Evolutionary conservation across 345 rosid species (phyloP).

Genomic region (Abelmoschus esculentus): DNA sequence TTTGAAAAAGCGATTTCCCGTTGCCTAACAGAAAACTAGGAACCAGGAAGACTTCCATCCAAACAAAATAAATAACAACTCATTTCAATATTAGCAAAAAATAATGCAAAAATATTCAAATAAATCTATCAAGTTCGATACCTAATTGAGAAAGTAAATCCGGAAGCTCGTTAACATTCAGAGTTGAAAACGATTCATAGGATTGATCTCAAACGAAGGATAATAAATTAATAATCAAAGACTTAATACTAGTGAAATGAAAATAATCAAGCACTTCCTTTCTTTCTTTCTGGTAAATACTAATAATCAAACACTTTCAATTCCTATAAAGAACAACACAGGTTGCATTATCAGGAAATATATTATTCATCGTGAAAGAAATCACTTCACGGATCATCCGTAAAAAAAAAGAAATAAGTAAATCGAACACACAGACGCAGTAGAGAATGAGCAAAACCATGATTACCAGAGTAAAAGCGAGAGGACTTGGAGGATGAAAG

Average conservation of each 20-base stretch:
- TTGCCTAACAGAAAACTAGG: background rate
- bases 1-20: background rate
- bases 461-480: conserved; percentile 54
- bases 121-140: background rate
- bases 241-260: background rate
- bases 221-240: background rate
- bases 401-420: too few species aligned
- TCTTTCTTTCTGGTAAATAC: too few species aligned
- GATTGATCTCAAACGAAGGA: background rate
- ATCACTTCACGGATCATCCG: background rate
- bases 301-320: background rate
- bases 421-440: background rate
- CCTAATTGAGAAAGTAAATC: background rate
- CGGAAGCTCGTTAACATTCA: background rate
- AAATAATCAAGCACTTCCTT: background rate
- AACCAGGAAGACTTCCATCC: background rate
- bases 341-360: background rate
- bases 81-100: background rate
- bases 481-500: conserved; percentile 60
- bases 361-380: background rate
- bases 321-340: background rate
- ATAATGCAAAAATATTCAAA: background rate
- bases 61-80: background rate
- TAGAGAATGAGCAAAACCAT: background rate
- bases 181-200: background rate